Base-by-base conservation (phyloP, 2,329 filamentous ascomycete genomes). In the Graphilbum fragrans region DNA sequence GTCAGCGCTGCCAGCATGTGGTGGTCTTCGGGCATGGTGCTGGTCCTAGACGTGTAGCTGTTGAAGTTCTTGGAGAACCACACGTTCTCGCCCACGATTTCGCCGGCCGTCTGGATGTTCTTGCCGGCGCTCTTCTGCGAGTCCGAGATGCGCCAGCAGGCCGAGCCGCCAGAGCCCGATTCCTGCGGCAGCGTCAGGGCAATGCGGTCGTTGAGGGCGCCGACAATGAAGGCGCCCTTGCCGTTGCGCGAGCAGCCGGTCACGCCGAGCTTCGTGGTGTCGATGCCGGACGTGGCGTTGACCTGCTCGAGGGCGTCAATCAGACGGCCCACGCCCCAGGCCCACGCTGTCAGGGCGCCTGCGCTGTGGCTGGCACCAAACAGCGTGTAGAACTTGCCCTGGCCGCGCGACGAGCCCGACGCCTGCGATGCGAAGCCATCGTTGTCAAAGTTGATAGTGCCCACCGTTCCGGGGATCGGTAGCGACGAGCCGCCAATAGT, bases 181-280 rank as follows among this genome's bases (percentile, higher is more conserved):
- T 80, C 74, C 54, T 80, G 74, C 1, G 75, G 73, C 29, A 80
- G 64, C 14, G 72, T 76, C 27, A 80, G 64, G 17, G 70, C 72
- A 45, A 80, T 74, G 34, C 75, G 72, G 41, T 62, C 53, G 45
- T 74, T 72, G 19, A 79, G 62, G 3, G 75, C 74, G 16, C 73
- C 74, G 5, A 68, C 70, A n/a, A 79, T 62, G 47, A 80, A 67
- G 23, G 75, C 74, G 12, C 75, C 75, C 59, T 80, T 80, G 42
- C 74, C 75, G 57, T 79, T 77, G 33, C 75, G 69, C 41, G 72
- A 78, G 62, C 75, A 80, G 5, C 76, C 76, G 14, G 74, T 79
- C 2, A 78, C 73, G 37, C 71, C 75, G 18, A 74, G 56, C 3
- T 60, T 61, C 31, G 53, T 61, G 20, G 63, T 50, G 55, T 74